A percentile compares a stretch with the other conserved stretches of the same genome.
These are phyloP conservation scores for Corylus heterophylla DNA, from an alignment of 306 rosid species.

Conservation along the genomic window DNA sequence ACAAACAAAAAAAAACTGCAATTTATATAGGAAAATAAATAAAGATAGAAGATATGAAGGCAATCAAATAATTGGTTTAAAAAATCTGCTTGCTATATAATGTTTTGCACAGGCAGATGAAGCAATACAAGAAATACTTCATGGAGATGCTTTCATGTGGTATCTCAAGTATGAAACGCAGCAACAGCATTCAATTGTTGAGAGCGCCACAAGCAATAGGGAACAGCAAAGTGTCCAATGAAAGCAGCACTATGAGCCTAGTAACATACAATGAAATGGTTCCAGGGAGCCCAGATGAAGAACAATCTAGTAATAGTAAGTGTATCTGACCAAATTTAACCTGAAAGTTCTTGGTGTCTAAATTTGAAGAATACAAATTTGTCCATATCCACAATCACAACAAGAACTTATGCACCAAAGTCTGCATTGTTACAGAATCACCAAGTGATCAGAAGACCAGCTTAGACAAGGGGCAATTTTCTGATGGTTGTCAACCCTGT, in stretches of 20 bases:
- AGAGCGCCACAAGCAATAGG: constrained; percentile 40
- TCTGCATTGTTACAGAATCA: constrained; percentile 17
- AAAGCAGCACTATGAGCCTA: constrained; percentile 23
- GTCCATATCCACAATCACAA: background rate
- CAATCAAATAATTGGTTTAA: background rate
- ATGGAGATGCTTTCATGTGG: constrained; percentile 46
- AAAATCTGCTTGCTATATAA: constrained; percentile 1
- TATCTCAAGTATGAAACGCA: constrained; percentile 46
- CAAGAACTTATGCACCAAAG: background rate
- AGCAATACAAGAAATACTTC: constrained; percentile 55
- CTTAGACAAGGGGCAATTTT: constrained; percentile 2
- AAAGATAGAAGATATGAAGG: background rate
- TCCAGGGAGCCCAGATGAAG: constrained; percentile 57
- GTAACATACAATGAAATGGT: constrained; percentile 59
- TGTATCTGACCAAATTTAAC: background rate
- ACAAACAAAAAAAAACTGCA: background rate
- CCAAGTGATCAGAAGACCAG: constrained; percentile 2
- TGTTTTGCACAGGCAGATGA: constrained; percentile 53
- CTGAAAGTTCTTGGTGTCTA: background rate
- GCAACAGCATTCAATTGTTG: constrained; percentile 39
- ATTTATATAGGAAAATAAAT: no score
- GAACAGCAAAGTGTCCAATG: constrained; percentile 7
- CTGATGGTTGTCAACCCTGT: background rate
- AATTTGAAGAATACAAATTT: background rate
- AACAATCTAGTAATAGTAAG: constrained; percentile 41